Evolutionary conservation across 768 basidiomycete genomes (phyloP), one percentile per base, ranked within the genome.

Genomic region (Tylopilus rubrobrunneus): DNA sequence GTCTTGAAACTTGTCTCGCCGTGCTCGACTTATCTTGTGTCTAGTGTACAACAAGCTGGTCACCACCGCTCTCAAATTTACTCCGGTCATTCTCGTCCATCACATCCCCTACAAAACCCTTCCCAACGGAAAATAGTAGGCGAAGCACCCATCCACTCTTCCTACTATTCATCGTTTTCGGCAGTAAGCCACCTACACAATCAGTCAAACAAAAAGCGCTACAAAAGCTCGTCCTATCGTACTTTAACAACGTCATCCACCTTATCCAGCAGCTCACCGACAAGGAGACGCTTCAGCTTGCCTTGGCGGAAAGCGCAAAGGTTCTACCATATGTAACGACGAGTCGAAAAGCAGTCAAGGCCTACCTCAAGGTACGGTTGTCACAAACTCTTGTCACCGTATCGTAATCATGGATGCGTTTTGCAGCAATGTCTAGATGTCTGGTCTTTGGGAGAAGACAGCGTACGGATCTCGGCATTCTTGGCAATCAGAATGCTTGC

Each of bases 41-140:
- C 17, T 36, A 96, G 94, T 98, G n/a, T 98, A 95, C 74, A 87
- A 87, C 75, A 97, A 98, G 73, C 79, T 98, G 21, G 77, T 99
- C 42, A 82, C 82, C 11, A 96, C 95, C 1, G 74, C 93, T 2
- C 76, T 99, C 27, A 84, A 83, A 64, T 99, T 91, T 71, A 95
- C 95, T 0, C 95, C 97, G 2, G 79, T 98, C 39, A 79, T 98
- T 8, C 78, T 99, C 17, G 78, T 82, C 46, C 86, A 95, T 63
- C 95, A 98, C 61, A 76, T 89, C 34, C 95, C 96, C 0, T 92
- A 84, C 74, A 96, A 93, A 73, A 85, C 81, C 2, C 77, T 86
- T 25, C 66, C 85, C 1, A 85, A 85, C 60, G 97, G 95, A 49
- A 90, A 87, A 79, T 87, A 89, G 95, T 96, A 64, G 46, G 90